Base-by-base conservation (phyloP, 1,139 yeast species). In the Lodderomyces margitis region DNA sequence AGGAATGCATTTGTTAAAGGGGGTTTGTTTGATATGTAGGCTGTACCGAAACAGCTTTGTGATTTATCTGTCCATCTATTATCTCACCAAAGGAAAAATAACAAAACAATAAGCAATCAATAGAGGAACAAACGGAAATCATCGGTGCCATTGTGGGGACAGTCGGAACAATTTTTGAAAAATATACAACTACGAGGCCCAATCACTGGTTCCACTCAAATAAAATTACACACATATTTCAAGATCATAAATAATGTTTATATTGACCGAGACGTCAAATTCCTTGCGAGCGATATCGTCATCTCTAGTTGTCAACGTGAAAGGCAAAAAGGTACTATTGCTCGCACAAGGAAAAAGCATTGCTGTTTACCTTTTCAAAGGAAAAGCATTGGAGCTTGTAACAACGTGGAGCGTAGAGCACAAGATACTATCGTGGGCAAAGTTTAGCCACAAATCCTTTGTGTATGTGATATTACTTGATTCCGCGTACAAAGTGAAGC, bases 211-310 rank as follows among this genome's bases (percentile, higher is more conserved):
- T n/a, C n/a, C n/a, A n/a, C n/a, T n/a, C n/a, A n/a, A n/a, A n/a
- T n/a, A n/a, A n/a, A n/a, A n/a, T n/a, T n/a, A n/a, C n/a, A n/a
- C 27, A 9, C 12, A 24, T 9, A 24, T 24, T n/a, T 25, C 8
- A 5, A 5, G 16, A 6, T 16, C 30, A n/a, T 25, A n/a, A 25
- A 9, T 12, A 3, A 40, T 55, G 42, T 48, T 51, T 45, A 41
- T 58, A n/a, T 21, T 59, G 27, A 50, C 62, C 4, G 62, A 62
- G 31, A 15, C 32, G 6, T 28, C 49, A 4, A 14, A 19, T 6
- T 8, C 11, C 10, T 37, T 17, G 12, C 11, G 39, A 27, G 39
- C 48, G 10, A 36, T 41, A 8, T 5, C 28, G 16, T 27, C 34
- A 23, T 44, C 49, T 20, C 37, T 27, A 7, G 28, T 41, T 5